Evolutionary conservation across 169 alveolate species (phyloP).

Genomic region (Plasmodium gallinaceum): DNA sequence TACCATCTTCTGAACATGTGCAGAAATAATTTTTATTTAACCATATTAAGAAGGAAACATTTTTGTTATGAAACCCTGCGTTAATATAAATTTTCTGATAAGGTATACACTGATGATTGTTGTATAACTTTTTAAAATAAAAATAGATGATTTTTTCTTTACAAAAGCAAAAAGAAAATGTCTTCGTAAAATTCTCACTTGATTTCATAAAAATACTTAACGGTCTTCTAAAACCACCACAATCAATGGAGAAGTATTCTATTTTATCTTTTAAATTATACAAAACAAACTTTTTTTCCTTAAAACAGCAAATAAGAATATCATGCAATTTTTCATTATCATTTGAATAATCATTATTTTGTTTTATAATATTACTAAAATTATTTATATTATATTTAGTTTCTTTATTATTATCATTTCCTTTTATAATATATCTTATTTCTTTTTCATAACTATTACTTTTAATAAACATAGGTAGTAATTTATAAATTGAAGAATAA

Average conservation of each 20-base stretch:
- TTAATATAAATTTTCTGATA: slow-evolving; percentile 45
- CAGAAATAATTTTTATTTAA: slow-evolving; percentile 26
- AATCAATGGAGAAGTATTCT: slow-evolving; percentile 60
- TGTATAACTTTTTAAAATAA: slow-evolving; percentile 23
- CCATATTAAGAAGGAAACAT: slow-evolving; percentile 58
- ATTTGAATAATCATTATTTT: not conserved
- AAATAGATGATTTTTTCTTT: slow-evolving; percentile 51
- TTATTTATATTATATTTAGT: not conserved
- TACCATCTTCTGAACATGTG: slow-evolving; percentile 72
- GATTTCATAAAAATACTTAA: slow-evolving; percentile 48
- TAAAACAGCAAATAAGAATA: slow-evolving; percentile 61
- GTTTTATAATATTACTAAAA: not conserved
- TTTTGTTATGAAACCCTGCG: slow-evolving; percentile 48
- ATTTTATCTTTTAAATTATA: slow-evolving; percentile 46
- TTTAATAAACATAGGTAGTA: slow-evolving; percentile 10
- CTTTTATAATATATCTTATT: not conserved
- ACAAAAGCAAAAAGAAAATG: slow-evolving; percentile 63
- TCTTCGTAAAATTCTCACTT: not conserved
- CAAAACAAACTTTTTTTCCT: slow-evolving; percentile 62
- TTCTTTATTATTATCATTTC: not conserved
- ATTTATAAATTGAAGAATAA: slow-evolving; percentile 64
- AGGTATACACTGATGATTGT: slow-evolving; percentile 18
- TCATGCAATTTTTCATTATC: slow-evolving; percentile 1
- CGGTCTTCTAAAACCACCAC: slow-evolving; percentile 77
- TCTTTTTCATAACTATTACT: not conserved